These are phyloP conservation scores for Sistotremastrum suecicum DNA, from an alignment of 768 basidiomycete species.

Conservation along the genomic window DNA sequence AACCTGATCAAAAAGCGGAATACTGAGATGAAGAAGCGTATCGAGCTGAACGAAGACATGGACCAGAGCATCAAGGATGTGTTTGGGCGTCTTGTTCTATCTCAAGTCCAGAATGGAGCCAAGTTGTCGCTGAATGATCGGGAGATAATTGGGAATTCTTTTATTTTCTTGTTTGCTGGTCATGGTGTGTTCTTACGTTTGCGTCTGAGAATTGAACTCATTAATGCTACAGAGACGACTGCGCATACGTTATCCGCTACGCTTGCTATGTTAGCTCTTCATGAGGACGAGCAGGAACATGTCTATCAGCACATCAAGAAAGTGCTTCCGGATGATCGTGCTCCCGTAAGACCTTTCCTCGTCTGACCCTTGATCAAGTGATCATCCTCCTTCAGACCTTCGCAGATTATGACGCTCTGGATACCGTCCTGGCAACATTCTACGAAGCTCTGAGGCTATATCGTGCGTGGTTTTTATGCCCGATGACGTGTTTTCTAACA, in stretches of 20 bases:
- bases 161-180: slow-evolving; percentile 15
- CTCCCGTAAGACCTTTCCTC: slow-evolving; percentile 1
- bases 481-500: not conserved
- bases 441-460: slow-evolving; percentile 20
- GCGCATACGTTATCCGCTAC: slow-evolving; percentile 12
- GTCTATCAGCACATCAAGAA: slow-evolving; percentile 5
- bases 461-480: slow-evolving; percentile 12
- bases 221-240: slow-evolving; percentile 13
- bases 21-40: slow-evolving; percentile 2
- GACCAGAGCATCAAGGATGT: slow-evolving; percentile 3
- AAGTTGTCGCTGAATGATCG: slow-evolving; percentile 5
- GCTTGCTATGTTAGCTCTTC: slow-evolving; percentile 12
- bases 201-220: no score
- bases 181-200: no score
- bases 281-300: slow-evolving; percentile 11
- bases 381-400: slow-evolving; percentile 3
- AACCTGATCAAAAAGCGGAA: slow-evolving; percentile 7
- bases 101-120: slow-evolving; percentile 6
- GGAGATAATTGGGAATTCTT: slow-evolving; percentile 9
- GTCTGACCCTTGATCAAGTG: not conserved
- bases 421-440: slow-evolving; percentile 15
- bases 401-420: slow-evolving; percentile 16
- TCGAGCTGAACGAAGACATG: not conserved
- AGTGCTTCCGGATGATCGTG: not conserved
- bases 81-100: slow-evolving; percentile 8